Percentiles rank a stretch among this genome's conserved stretches.
These are phyloP conservation scores for Didymella arachidicola DNA, from an alignment of 2,329 filamentous ascomycete genomes.

Conservation along the genomic window DNA sequence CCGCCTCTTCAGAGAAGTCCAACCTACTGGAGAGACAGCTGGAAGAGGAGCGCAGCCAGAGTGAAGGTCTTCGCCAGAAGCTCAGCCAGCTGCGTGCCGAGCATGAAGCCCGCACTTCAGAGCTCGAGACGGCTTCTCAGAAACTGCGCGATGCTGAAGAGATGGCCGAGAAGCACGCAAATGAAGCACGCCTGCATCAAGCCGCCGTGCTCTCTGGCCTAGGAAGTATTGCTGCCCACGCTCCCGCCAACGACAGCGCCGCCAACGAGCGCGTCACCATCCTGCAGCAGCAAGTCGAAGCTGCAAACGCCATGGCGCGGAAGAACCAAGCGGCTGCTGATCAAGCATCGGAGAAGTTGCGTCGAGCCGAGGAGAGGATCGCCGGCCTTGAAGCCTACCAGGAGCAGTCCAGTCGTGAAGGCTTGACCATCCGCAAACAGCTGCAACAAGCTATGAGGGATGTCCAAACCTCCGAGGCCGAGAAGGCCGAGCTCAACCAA, in stretches of 20 bases:
- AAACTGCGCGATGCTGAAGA: conserved; percentile 87
- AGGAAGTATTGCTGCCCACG: conserved; percentile 71
- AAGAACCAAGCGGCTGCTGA: conserved; percentile 92
- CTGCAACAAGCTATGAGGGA: conserved; percentile 86
- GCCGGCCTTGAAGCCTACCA: conserved; percentile 96
- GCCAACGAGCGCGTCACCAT: conserved; percentile 71
- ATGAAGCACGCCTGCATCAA: conserved; percentile 85
- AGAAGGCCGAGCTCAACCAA: conserved; percentile 82
- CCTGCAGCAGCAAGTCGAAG: conserved; percentile 79
- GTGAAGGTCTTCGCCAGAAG: conserved; percentile 79
- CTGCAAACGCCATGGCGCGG: conserved; percentile 80
- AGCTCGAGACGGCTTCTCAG: conserved; percentile 77
- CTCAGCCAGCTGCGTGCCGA: conserved; percentile 79
- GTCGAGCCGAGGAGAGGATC: conserved; percentile 93
- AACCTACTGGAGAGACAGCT: conserved; percentile 79
- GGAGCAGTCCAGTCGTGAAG: conserved; percentile 94
- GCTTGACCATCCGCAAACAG: conserved; percentile 86
- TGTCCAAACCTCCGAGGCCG: conserved; percentile 78
- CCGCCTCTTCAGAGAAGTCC: conserved; percentile 79
- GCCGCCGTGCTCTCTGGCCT: conserved; percentile 83
- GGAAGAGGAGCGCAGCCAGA: conserved; percentile 78
- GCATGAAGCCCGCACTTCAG: conserved; percentile 79
- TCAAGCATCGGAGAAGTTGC: conserved; percentile 83
- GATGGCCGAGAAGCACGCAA: conserved; percentile 83
- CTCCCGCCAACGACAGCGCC: conserved; percentile 59